phyloP scores from a whole-genome alignment of 768 basidiomycete genomes.

The Tylopilus balloui region DNA sequence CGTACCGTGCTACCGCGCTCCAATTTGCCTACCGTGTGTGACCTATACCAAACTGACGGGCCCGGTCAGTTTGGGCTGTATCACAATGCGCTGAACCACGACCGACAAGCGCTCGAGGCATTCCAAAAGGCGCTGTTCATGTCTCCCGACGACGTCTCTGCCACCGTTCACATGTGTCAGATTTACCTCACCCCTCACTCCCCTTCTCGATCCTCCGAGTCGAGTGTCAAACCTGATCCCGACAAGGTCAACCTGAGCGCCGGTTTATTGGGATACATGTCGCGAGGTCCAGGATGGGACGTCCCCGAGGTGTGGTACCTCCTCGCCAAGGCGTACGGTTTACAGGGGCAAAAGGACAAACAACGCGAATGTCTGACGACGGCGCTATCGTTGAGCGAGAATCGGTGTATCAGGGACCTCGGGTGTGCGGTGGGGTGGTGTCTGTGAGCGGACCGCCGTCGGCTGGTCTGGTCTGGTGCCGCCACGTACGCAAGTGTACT shows the following conservation, averaged over 20 bases:
- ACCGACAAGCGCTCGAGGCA: constrained; percentile 63
- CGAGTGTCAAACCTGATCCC: constrained; percentile 22
- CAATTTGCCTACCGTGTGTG: not conserved
- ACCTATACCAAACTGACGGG: constrained; percentile 1
- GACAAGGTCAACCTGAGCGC: constrained; percentile 77
- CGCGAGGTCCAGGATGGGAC: constrained; percentile 83
- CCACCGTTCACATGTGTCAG: constrained; percentile 72
- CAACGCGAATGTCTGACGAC: constrained; percentile 71
- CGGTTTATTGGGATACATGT: constrained; percentile 70
- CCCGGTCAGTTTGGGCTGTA: constrained; percentile 67
- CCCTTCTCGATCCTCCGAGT: constrained; percentile 11
- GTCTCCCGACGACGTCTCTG: constrained; percentile 70
- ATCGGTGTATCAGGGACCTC: constrained; percentile 59
- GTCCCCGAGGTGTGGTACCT: constrained; percentile 94
- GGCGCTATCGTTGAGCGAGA: constrained; percentile 63
- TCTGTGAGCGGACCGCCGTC: constrained; percentile 30
- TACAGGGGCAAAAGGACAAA: constrained; percentile 65
- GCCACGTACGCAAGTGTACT: not conserved
- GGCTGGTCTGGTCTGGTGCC: not conserved
- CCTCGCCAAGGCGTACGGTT: constrained; percentile 74
- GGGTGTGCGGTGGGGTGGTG: constrained; percentile 66
- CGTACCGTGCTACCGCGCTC: constrained; percentile 18
- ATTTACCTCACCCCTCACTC: constrained; percentile 54
- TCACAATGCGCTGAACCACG: constrained; percentile 53
- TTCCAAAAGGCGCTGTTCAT: constrained; percentile 90